A percentile compares a stretch with the other conserved stretches of the same genome.
These are phyloP conservation scores for Bipolaris victoriae DNA, from an alignment of 2,329 filamentous ascomycete species.

Conservation along the genomic window DNA sequence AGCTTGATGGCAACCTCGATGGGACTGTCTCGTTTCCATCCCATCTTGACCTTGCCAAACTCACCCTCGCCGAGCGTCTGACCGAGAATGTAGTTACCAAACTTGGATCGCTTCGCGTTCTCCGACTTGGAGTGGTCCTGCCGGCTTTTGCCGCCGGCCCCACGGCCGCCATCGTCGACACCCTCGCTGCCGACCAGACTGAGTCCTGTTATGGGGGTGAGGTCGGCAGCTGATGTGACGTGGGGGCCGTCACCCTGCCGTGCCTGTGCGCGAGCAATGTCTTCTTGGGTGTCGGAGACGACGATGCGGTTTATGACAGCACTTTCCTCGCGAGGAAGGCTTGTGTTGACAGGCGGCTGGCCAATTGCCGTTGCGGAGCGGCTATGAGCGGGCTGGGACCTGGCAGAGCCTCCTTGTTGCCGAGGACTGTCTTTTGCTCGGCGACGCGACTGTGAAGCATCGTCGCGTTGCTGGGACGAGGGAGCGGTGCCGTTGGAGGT, in stretches of 20 bases:
- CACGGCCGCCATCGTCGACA: constrained; percentile 55
- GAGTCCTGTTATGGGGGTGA: constrained; percentile 56
- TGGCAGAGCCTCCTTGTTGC: constrained; percentile 36
- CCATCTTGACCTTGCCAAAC: constrained; percentile 98
- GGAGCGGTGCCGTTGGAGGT: constrained; percentile 32
- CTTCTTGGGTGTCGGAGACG: constrained; percentile 75
- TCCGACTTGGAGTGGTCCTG: constrained; percentile 63
- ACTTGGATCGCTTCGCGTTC: constrained; percentile 77
- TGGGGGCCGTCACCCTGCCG: constrained; percentile 68
- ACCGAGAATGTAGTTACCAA: constrained; percentile 93
- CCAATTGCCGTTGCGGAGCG: constrained; percentile 58
- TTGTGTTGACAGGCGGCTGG: constrained; percentile 58
- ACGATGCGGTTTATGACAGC: constrained; percentile 79
- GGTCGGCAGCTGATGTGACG: constrained; percentile 50
- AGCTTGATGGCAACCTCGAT: constrained; percentile 96
- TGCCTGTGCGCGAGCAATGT: constrained; percentile 73
- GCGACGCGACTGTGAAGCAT: constrained; percentile 52
- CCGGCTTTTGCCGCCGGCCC: constrained; percentile 54
- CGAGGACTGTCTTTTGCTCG: constrained; percentile 56
- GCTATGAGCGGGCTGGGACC: constrained; percentile 50
- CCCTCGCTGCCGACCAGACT: constrained; percentile 58
- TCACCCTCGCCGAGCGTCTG: constrained; percentile 97
- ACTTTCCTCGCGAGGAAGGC: constrained; percentile 75
- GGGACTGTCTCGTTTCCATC: constrained; percentile 95
- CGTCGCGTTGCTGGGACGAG: constrained; percentile 38